A percentile compares a stretch with the other conserved stretches of the same genome.
Conservation (phyloP, 2,329 filamentous ascomycete genomes). For the Exophiala viscosa region DNA sequence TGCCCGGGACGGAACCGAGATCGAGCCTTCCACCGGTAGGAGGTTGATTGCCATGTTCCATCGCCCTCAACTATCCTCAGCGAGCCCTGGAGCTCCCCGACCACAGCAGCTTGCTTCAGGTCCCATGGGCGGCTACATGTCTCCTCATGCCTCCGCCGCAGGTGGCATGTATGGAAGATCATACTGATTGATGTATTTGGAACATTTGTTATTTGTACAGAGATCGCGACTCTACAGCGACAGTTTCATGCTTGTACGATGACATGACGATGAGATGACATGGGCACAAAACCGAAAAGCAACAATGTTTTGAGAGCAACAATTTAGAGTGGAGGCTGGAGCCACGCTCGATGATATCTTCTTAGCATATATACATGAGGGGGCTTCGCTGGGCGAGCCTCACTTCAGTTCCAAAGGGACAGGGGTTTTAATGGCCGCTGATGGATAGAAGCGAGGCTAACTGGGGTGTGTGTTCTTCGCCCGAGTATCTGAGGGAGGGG, state of each 20-base stretch:
- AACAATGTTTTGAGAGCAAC: conserved; percentile 2
- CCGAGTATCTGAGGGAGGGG: neutral
- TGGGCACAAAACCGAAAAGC: conserved; percentile 2
- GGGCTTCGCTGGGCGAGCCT: conserved; percentile 18
- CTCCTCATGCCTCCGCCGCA: conserved; percentile 10
- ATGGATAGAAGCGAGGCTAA: conserved; percentile 4
- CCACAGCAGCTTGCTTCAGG: conserved; percentile 12
- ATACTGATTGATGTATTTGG: conserved; percentile 4
- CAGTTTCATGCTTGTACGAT: conserved; percentile 19
- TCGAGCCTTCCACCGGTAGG: conserved; percentile 77
- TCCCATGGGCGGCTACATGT: conserved; percentile 14
- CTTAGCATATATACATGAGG: conserved; percentile 1
- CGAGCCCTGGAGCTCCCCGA: conserved; percentile 12
- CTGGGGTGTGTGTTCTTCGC: neutral
- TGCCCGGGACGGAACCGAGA: conserved; percentile 86
- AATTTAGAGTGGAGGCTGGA: neutral
- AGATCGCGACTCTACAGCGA: neutral
- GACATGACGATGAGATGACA: conserved; percentile 20
- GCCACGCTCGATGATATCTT: neutral
- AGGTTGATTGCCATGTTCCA: conserved; percentile 72
- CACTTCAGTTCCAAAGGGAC: conserved; percentile 4
- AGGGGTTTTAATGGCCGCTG: conserved; percentile 2
- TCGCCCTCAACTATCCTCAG: conserved; percentile 7
- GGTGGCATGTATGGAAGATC: conserved; percentile 18
- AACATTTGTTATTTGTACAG: neutral